A percentile compares a stretch with the other conserved stretches of the same genome.
Evolutionary conservation across 1,139 yeast genomes (phyloP).

Genomic region (Scheffersomyces segobiensis): DNA sequence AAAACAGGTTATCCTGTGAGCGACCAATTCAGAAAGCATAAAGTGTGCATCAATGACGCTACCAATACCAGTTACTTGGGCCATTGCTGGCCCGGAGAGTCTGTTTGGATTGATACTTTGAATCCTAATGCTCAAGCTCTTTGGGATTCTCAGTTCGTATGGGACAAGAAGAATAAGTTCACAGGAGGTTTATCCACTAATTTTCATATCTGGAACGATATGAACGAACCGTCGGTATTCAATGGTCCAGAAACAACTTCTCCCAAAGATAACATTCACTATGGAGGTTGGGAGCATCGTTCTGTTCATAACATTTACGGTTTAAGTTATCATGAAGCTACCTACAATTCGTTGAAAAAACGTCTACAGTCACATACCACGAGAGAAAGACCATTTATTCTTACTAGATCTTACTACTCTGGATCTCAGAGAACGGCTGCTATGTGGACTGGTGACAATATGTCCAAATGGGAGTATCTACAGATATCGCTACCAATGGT

Average conservation of each 20-base stretch:
- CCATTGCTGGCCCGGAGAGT: conserved; percentile 98
- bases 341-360: conserved; percentile 61
- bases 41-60: conserved; percentile 41
- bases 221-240: conserved; percentile 96
- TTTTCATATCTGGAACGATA: conserved; percentile 91
- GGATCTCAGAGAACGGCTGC: conserved; percentile 93
- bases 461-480: conserved; percentile 88
- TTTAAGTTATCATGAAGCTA: conserved; percentile 73
- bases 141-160: conserved; percentile 52
- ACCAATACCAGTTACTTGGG: conserved; percentile 59
- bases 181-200: conserved; percentile 58
- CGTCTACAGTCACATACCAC: conserved; percentile 44
- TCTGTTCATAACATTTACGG: conserved; percentile 89
- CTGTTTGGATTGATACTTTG: conserved; percentile 88
- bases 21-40: conserved; percentile 42
- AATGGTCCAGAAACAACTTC: conserved; percentile 93
- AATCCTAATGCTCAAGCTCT: conserved; percentile 59
- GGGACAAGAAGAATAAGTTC: conserved; percentile 21
- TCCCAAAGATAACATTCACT: conserved; percentile 77
- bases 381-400: conserved; percentile 77
- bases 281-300: conserved; percentile 85
- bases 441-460: conserved; percentile 98
- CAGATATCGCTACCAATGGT: conserved; percentile 84
- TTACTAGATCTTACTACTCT: conserved; percentile 83
- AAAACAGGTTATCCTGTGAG: conserved; percentile 71